phyloP scores from a whole-genome alignment of 139 green algal genomes.

The Volvox reticuliferus region DNA sequence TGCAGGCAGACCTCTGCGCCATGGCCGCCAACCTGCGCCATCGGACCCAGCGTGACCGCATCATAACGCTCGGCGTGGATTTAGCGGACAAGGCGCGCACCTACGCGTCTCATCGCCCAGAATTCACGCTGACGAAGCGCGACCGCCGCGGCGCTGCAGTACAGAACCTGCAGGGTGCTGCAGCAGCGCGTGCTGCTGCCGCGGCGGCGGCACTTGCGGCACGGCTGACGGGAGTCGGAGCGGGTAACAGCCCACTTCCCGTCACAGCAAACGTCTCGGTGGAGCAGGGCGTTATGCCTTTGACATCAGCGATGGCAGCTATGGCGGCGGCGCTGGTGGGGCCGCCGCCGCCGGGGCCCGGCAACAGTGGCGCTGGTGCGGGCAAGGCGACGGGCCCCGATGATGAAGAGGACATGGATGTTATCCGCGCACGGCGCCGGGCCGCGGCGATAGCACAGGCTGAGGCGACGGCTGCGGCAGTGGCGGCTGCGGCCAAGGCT shows the following conservation, averaged over 20 bases:
- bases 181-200: background rate
- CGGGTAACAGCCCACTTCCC: background rate
- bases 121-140: conserved; percentile 56
- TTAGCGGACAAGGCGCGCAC: conserved; percentile 49
- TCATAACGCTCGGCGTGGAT: conserved; percentile 54
- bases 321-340: background rate
- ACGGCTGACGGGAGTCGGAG: background rate
- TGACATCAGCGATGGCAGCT: background rate
- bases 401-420: conserved; percentile 37
- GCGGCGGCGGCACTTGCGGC: conserved; percentile 15
- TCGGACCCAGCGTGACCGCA: conserved; percentile 55
- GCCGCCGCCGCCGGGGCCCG: background rate
- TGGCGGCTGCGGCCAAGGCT: background rate
- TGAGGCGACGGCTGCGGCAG: background rate
- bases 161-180: too few relatives aligned
- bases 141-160: background rate
- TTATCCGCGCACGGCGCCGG: background rate
- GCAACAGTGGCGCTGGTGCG: background rate
- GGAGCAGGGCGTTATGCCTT: background rate
- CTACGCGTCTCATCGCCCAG: conserved; percentile 41
- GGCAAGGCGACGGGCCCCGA: background rate
- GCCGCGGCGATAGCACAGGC: background rate
- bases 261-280: background rate
- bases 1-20: conserved; percentile 39
- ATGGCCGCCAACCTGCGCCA: conserved; percentile 31